Base-by-base conservation (phyloP, 176 grass and related monocot species). In the Calamus simplicifolius region DNA sequence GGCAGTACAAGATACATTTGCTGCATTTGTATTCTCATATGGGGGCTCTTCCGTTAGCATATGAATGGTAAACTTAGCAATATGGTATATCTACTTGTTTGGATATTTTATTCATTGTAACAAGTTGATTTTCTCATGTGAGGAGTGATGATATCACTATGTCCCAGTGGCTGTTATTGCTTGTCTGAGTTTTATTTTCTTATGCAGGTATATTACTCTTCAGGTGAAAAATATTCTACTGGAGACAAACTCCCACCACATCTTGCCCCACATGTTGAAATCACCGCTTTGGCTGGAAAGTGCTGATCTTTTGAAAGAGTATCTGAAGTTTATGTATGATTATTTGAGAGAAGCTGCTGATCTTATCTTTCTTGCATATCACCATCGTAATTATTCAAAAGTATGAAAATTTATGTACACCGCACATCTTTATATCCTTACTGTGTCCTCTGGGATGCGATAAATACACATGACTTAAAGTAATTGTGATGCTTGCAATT, bases 301-400 rank as follows among this genome's bases (percentile, higher is more conserved):
- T 67, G 60, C 75, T 57, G 85, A 91, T 73, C 87, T 98, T 71
- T 64, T 85, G 62, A 83, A 76, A 29, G 93, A 92, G 50, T 98
- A 91, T 79, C 71, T 91, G 59, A 98, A 81, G 80, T 98, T 98
- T 79, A 85, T 87, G 84, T 84, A 92, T 68, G 88, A 98, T 67
- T 88, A 98, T 87, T 85, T 87, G 74, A 81, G 83, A 88, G 93
- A 92, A 88, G 86, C 93, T 71, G 93, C 83, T 79, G 93, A 98
- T 70, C 79, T 92, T 67, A 89, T 88, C 1, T 92, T 83, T 78
- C 81, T 98, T 49, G 93, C 93, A 19, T 98, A 92, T 77, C 75
- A 81, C 25, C 81, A 98, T 63, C 81, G 81, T 62, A 89, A 86
- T 63, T 98, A 98, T 66, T 88, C 93, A 30, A 92, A 90, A 70